Conservation (phyloP, 805 yeast species). For the Ascoidea rubescens region DNA sequence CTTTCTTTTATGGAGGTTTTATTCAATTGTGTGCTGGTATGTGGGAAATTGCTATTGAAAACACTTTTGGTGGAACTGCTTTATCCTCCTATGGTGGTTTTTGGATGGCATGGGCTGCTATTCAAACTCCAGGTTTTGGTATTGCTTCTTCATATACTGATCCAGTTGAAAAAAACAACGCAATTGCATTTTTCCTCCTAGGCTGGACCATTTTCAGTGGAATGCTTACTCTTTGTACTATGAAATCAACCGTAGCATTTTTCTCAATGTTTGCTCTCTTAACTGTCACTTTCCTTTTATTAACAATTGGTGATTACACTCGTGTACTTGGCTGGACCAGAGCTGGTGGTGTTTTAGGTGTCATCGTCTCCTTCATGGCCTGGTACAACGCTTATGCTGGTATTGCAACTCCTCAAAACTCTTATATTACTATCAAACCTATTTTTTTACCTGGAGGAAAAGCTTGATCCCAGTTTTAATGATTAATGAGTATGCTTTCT, state of each 20-base stretch:
- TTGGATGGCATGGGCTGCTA: constrained; percentile 54
- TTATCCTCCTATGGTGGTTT: constrained; percentile 53
- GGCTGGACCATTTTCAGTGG: constrained; percentile 57
- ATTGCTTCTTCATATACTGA: constrained; percentile 34
- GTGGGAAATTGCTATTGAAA: constrained; percentile 51
- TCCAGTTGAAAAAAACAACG: constrained; percentile 14
- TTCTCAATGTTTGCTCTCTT: constrained; percentile 40
- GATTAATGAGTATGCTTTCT: too few species aligned
- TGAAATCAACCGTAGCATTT: constrained; percentile 54
- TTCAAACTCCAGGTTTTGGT: constrained; percentile 45
- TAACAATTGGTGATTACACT: constrained; percentile 37
- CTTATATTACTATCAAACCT: constrained; percentile 32
- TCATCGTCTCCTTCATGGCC: constrained; percentile 37
- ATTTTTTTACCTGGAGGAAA: constrained; percentile 28
- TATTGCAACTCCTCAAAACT: constrained; percentile 42
- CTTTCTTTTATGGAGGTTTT: constrained; percentile 51
- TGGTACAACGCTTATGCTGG: constrained; percentile 54
- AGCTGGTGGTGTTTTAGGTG: constrained; percentile 46
- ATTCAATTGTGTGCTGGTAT: constrained; percentile 49
- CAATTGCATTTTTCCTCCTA: constrained; percentile 41
- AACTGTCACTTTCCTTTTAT: constrained; percentile 38
- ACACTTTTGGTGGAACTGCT: constrained; percentile 58
- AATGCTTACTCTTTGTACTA: constrained; percentile 36
- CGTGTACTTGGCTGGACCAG: constrained; percentile 20
- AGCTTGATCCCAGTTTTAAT: too few species aligned